Conservation (phyloP, 106 monocot species). For the Dendrobium nobile region DNA sequence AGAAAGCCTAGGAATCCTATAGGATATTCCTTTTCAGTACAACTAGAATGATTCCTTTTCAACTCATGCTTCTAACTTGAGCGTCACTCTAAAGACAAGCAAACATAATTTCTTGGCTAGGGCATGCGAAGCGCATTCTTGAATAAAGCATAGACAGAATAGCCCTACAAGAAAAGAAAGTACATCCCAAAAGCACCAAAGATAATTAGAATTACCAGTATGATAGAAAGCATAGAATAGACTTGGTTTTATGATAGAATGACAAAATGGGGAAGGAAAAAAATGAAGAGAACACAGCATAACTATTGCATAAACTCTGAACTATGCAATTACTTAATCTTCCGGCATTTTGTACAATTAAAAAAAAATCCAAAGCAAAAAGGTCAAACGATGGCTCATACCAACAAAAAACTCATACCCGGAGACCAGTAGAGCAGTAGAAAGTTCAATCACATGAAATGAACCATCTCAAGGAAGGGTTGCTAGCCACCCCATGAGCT, state of each 20-base stretch:
- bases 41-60: not conserved
- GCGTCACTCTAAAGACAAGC: not conserved
- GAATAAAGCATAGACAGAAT: not conserved
- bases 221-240: not conserved
- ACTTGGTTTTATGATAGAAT: not conserved
- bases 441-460: not conserved
- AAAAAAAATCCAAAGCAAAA: not conserved
- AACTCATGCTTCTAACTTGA: not conserved
- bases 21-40: no score
- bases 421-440: not conserved
- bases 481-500: constrained; percentile 28
- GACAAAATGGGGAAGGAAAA: not conserved
- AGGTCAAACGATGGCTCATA: not conserved
- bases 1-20: not conserved
- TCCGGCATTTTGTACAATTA: not conserved
- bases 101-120: not conserved
- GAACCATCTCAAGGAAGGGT: constrained; percentile 9
- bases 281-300: not conserved
- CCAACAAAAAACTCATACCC: not conserved
- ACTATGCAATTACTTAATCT: not conserved
- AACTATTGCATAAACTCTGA: not conserved
- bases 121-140: not conserved
- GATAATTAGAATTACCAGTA: not conserved
- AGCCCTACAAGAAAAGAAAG: not conserved
- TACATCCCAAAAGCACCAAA: not conserved